Evolutionary conservation across 495 filamentous ascomycete genomes (phyloP).

Genomic region (Penicillium simplicissimum): DNA sequence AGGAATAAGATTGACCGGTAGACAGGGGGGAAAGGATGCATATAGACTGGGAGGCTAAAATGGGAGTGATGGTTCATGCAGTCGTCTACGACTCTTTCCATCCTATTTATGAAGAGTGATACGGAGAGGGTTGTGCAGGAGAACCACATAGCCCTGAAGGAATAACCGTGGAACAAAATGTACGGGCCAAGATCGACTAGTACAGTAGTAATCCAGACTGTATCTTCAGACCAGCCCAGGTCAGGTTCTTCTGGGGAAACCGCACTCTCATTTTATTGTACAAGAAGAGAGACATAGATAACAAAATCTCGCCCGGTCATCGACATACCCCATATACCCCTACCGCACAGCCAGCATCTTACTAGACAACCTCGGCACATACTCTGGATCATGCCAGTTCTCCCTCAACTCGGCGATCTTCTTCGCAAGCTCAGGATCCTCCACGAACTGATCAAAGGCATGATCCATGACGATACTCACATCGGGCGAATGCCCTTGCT

Average conservation of each 20-base stretch:
- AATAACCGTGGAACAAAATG: no score
- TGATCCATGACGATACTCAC: background rate
- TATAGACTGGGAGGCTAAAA: background rate
- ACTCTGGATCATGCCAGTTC: constrained; percentile 28
- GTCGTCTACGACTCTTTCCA: background rate
- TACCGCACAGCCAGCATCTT: constrained; percentile 27
- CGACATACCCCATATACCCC: background rate
- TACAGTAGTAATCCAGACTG: no score
- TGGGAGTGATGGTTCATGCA: background rate
- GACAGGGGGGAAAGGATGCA: background rate
- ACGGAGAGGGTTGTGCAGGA: no score
- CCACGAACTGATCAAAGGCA: background rate
- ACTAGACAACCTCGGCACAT: constrained; percentile 21
- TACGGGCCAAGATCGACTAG: no score
- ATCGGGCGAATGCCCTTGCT: constrained; percentile 18
- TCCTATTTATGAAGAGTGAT: no score
- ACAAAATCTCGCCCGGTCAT: background rate
- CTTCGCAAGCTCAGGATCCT: background rate
- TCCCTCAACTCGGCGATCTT: constrained; percentile 15
- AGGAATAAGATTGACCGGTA: background rate
- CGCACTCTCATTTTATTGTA: background rate
- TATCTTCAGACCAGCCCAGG: no score
- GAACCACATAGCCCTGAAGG: no score
- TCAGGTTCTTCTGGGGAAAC: no score
- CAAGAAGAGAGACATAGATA: background rate